phyloP scores from a whole-genome alignment of 305 asterid species.

The Fraxinus nigra region DNA sequence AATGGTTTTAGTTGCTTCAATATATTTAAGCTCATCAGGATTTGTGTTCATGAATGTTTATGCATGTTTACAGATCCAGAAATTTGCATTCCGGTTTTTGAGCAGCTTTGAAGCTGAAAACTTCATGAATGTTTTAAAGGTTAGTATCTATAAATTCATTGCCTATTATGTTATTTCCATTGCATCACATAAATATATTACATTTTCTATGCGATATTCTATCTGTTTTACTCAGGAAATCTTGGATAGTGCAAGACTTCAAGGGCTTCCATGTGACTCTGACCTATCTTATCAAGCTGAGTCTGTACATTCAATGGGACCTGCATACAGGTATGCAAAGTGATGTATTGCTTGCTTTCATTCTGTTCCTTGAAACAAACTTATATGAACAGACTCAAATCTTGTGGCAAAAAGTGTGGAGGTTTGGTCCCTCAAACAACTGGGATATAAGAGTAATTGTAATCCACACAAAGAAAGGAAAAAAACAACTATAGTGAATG shows the following conservation, averaged over 20 bases:
- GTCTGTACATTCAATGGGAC: slow-evolving; percentile 46
- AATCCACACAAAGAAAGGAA: neutral
- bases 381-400: neutral
- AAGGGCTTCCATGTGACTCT: slow-evolving; percentile 37
- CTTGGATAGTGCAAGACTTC: slow-evolving; percentile 35
- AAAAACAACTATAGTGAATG: neutral
- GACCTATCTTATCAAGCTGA: slow-evolving; percentile 64
- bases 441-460: neutral
- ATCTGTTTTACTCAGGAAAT: slow-evolving; percentile 41
- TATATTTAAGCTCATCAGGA: neutral
- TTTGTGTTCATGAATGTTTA: neutral
- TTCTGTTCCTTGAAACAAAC: slow-evolving; percentile 6
- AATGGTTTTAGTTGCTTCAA: slow-evolving; percentile 1
- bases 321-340: slow-evolving; percentile 36
- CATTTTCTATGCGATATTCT: neutral
- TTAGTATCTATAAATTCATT: slow-evolving; percentile 3
- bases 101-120: slow-evolving; percentile 47
- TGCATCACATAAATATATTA: slow-evolving; percentile 1
- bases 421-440: neutral
- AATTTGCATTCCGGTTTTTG: slow-evolving; percentile 62
- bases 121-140: slow-evolving; percentile 68
- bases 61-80: slow-evolving; percentile 58
- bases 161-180: slow-evolving; percentile 2
- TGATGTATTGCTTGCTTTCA: slow-evolving; percentile 6
- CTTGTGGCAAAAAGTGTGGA: neutral